Evolutionary conservation across 139 green algal genomes (phyloP).

Genomic region (Eudorina sp.): DNA sequence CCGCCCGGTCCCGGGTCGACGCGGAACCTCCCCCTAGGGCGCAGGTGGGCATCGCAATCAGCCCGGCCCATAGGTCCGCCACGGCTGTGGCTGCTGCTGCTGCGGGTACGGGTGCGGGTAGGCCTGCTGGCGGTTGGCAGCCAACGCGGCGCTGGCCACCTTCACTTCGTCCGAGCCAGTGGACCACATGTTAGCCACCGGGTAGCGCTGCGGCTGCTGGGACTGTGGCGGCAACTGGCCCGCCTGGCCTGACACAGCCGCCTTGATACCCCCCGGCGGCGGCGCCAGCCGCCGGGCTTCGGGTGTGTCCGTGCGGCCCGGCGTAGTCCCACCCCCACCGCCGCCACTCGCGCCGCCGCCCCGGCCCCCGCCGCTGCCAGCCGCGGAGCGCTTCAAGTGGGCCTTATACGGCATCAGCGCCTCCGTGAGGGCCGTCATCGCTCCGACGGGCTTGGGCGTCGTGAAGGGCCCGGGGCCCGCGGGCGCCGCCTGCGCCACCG

Average conservation of each 20-base stretch:
- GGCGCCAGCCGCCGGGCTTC: background rate
- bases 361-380: background rate
- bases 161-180: background rate
- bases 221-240: background rate
- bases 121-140: no score
- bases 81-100: background rate
- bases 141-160: background rate
- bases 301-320: background rate
- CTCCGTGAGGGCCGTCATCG: background rate
- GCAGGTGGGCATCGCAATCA: no score
- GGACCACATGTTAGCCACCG: background rate
- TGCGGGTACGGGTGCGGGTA: background rate
- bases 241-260: background rate
- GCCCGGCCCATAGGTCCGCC: background rate
- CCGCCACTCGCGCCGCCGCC: no score
- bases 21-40: no score
- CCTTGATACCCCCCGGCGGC: background rate
- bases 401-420: constrained; percentile 42
- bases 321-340: background rate
- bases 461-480: background rate
- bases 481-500: background rate
- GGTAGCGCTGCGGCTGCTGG: background rate
- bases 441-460: background rate
- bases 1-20: no score
- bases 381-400: background rate